Percentiles rank a stretch among this genome's conserved stretches.
Evolutionary conservation across 768 basidiomycete species (phyloP).

Genomic region (Ephemerocybe angulata): DNA sequence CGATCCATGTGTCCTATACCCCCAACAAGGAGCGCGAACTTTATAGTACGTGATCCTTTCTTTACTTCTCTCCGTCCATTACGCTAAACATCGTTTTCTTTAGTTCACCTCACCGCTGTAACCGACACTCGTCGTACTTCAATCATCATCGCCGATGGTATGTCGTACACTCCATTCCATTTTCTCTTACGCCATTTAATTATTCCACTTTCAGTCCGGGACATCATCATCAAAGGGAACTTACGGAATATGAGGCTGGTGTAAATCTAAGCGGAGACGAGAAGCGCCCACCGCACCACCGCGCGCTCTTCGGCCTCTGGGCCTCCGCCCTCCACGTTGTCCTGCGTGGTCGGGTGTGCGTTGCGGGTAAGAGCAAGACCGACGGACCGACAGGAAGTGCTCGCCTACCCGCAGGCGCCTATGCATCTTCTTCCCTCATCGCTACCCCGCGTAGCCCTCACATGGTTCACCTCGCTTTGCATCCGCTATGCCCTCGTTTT

Average conservation of each 20-base stretch:
- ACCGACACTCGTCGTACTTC: constrained; percentile 75
- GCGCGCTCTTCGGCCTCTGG: not conserved
- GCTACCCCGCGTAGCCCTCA: no score
- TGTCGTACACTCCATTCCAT: constrained; percentile 19
- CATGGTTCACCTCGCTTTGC: no score
- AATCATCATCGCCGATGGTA: constrained; percentile 72
- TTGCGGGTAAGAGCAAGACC: no score
- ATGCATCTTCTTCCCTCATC: no score
- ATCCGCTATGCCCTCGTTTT: no score
- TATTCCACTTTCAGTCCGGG: constrained; percentile 46
- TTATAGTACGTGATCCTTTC: constrained; percentile 48
- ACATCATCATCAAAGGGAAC: constrained; percentile 66
- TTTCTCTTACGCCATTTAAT: constrained; percentile 4
- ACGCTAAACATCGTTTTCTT: not conserved
- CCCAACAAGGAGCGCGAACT: constrained; percentile 71
- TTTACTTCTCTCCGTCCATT: not conserved
- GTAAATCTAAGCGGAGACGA: no score
- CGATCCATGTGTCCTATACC: constrained; percentile 62
- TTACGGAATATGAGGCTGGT: constrained; percentile 57
- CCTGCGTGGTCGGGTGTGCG: no score
- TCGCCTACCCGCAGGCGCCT: no score
- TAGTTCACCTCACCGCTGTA: constrained; percentile 78
- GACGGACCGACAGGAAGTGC: no score
- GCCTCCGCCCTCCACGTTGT: no score
- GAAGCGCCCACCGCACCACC: no score